These are phyloP conservation scores for Ustilago crameri DNA, from an alignment of 1,284 basidiomycete species.

Conservation along the genomic window DNA sequence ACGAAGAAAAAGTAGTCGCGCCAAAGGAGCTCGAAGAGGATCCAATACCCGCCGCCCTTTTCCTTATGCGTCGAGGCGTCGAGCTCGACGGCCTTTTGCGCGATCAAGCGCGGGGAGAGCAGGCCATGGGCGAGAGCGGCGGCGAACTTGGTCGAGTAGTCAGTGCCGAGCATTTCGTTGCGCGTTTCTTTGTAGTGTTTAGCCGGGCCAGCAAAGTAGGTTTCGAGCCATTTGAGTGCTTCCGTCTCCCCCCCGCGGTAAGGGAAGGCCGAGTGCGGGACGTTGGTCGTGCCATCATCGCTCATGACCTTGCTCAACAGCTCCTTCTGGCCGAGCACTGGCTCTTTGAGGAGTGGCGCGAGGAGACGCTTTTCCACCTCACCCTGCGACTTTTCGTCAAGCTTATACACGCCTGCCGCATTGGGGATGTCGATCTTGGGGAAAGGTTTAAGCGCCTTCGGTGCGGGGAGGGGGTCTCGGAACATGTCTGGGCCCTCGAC, in stretches of 20 bases:
- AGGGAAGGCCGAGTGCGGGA: slow-evolving; percentile 50
- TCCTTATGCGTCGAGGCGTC: slow-evolving; percentile 22
- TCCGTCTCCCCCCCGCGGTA: slow-evolving; percentile 60
- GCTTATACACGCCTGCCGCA: slow-evolving; percentile 24
- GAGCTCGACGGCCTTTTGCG: slow-evolving; percentile 43
- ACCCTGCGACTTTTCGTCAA: slow-evolving; percentile 22
- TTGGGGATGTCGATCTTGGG: slow-evolving; percentile 19
- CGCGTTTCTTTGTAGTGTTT: slow-evolving; percentile 58
- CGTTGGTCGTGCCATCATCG: not conserved
- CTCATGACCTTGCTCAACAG: slow-evolving; percentile 24
- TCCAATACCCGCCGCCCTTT: slow-evolving; percentile 60
- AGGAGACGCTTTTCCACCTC: slow-evolving; percentile 41
- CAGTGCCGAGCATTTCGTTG: slow-evolving; percentile 54
- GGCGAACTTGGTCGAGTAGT: slow-evolving; percentile 61
- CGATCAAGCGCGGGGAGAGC: slow-evolving; percentile 55
- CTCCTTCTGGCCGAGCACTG: slow-evolving; percentile 35
- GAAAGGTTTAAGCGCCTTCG: slow-evolving; percentile 50
- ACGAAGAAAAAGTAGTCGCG: slow-evolving; percentile 70
- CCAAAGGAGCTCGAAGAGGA: slow-evolving; percentile 63
- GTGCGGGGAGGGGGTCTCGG: slow-evolving; percentile 36
- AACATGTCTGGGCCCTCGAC: slow-evolving; percentile 55
- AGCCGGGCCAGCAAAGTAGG: slow-evolving; percentile 50
- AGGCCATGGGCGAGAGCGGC: slow-evolving; percentile 56
- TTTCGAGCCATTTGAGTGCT: slow-evolving; percentile 47
- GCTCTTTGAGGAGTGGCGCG: slow-evolving; percentile 47